phyloP scores from a whole-genome alignment of 2,329 filamentous ascomycete species.

The Verticillium longisporum region DNA sequence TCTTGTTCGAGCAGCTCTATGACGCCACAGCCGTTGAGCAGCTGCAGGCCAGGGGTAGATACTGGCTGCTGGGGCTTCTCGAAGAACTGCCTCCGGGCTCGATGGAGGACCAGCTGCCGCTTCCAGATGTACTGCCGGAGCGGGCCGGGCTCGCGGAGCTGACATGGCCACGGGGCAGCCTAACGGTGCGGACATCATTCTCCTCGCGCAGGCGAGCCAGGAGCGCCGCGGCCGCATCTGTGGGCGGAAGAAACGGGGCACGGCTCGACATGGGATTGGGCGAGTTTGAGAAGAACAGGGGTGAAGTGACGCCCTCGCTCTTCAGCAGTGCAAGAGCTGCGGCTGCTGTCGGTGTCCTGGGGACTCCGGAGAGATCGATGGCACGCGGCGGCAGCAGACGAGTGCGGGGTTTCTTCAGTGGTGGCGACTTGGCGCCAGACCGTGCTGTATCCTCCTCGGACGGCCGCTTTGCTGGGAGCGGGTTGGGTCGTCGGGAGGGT shows the following conservation, averaged over 20 bases:
- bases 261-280: conserved; percentile 25
- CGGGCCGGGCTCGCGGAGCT: conserved; percentile 38
- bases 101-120: conserved; percentile 41
- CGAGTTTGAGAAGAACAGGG: conserved; percentile 45
- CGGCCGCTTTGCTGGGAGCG: conserved; percentile 18
- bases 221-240: conserved; percentile 39
- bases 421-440: conserved; percentile 14
- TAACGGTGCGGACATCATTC: conserved; percentile 42
- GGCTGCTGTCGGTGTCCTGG: conserved; percentile 13
- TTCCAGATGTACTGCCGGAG: conserved; percentile 41
- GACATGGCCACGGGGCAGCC: conserved; percentile 47
- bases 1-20: conserved; percentile 72
- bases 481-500: conserved; percentile 6
- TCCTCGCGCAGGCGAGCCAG: conserved; percentile 38
- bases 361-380: conserved; percentile 31
- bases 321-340: conserved; percentile 13
- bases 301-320: conserved; percentile 36
- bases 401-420: conserved; percentile 39
- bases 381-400: conserved; percentile 37
- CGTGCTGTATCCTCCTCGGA: conserved; percentile 15
- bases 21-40: conserved; percentile 59
- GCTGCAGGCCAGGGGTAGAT: conserved; percentile 42
- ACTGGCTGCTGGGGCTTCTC: conserved; percentile 43
- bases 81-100: conserved; percentile 41
- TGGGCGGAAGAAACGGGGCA: conserved; percentile 27